Conservation (phyloP, 768 basidiomycete species). For the Leccinum ochraceum region DNA sequence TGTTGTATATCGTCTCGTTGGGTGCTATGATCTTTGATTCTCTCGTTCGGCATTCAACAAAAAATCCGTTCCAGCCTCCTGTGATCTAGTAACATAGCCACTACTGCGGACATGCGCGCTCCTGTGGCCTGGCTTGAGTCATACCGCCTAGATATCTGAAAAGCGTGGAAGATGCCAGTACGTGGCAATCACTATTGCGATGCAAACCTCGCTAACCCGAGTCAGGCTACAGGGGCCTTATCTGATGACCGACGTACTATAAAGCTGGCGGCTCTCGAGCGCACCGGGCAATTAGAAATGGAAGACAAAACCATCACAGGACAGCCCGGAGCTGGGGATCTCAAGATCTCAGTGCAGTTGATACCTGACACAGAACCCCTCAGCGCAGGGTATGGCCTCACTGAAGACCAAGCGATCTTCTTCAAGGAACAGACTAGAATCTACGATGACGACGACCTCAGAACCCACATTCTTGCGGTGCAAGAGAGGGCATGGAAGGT, state of each 20-base stretch:
- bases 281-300: not conserved
- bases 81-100: no score
- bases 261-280: not conserved
- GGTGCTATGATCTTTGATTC: constrained; percentile 23
- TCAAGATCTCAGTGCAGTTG: not conserved
- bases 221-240: not conserved
- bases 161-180: no score
- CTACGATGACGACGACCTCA: constrained; percentile 26
- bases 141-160: no score
- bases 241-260: not conserved
- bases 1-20: constrained; percentile 21
- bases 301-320: not conserved
- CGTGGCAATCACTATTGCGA: not conserved
- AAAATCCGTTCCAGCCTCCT: no score
- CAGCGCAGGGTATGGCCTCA: not conserved
- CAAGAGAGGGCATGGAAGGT: constrained; percentile 35
- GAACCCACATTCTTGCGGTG: constrained; percentile 32
- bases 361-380: not conserved
- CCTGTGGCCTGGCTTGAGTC: no score
- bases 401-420: constrained; percentile 26
- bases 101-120: no score
- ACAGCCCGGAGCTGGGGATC: constrained; percentile 10
- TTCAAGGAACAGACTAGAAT: constrained; percentile 34
- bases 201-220: not conserved
- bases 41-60: not conserved